Conservation (phyloP, 2,329 filamentous ascomycete genomes). For the Didymella segeticola region DNA sequence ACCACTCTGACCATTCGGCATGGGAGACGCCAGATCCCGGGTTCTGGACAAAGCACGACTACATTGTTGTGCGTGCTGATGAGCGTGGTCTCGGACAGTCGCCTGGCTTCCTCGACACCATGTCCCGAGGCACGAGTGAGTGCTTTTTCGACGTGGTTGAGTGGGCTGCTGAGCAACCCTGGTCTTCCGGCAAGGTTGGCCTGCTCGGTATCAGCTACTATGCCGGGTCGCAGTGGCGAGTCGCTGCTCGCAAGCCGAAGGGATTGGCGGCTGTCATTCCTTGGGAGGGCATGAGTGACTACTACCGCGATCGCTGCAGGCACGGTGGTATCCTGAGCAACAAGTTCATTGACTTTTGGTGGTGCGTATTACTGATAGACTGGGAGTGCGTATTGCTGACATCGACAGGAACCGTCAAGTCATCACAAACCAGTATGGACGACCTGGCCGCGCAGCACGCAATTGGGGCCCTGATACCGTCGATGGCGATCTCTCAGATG, state of each 20-base stretch:
- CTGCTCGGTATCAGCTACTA: conserved; percentile 61
- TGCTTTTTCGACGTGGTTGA: conserved; percentile 61
- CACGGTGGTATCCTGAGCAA: conserved; percentile 50
- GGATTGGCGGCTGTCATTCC: conserved; percentile 60
- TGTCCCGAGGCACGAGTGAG: conserved; percentile 60
- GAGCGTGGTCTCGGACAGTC: conserved; percentile 61
- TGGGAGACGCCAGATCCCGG: conserved; percentile 55
- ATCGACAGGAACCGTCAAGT: conserved; percentile 66
- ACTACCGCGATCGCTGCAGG: conserved; percentile 56
- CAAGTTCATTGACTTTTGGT: conserved; percentile 63
- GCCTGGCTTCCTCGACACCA: conserved; percentile 60
- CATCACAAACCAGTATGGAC: conserved; percentile 72
- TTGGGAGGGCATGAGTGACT: conserved; percentile 65
- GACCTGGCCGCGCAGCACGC: conserved; percentile 55
- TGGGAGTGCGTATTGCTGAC: neutral
- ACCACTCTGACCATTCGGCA: conserved; percentile 50
- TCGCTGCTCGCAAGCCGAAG: conserved; percentile 60
- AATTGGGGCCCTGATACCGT: conserved; percentile 65
- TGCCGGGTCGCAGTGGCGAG: conserved; percentile 62
- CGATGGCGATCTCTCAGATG: conserved; percentile 64
- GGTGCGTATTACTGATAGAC: conserved; percentile 34
- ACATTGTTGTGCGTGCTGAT: conserved; percentile 54
- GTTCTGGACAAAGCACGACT: conserved; percentile 49
- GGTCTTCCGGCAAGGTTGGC: conserved; percentile 60
- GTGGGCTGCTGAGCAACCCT: conserved; percentile 59